Conservation (phyloP, 495 filamentous ascomycete species). For the Cercophora scortea region DNA sequence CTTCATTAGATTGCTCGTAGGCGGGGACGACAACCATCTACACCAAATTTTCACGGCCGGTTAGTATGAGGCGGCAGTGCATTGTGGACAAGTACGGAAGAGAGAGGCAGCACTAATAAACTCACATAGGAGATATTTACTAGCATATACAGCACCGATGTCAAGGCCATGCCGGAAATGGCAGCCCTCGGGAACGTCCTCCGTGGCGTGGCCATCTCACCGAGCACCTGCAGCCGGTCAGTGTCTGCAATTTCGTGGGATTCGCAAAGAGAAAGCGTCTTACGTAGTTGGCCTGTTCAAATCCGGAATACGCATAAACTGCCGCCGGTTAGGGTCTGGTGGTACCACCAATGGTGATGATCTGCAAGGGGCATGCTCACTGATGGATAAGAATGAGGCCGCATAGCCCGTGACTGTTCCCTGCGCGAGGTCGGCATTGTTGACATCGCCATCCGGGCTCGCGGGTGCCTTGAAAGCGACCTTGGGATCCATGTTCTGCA, state of each 20-base stretch:
- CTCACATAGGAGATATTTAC: constrained; percentile 35
- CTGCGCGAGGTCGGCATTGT: constrained; percentile 23
- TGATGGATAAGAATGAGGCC: constrained; percentile 23
- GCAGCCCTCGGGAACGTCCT: constrained; percentile 30
- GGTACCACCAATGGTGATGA: not conserved
- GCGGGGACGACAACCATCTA: constrained; percentile 19
- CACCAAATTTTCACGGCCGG: no score
- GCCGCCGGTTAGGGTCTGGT: not conserved
- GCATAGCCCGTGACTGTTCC: constrained; percentile 19
- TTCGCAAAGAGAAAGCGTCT: no score
- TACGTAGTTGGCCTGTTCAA: constrained; percentile 36
- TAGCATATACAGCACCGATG: constrained; percentile 31
- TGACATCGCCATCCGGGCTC: not conserved
- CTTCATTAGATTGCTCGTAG: constrained; percentile 4
- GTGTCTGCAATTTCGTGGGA: no score
- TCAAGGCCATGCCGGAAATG: constrained; percentile 20
- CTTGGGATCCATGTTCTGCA: not conserved
- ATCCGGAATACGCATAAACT: constrained; percentile 32
- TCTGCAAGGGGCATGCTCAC: not conserved
- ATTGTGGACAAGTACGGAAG: no score
- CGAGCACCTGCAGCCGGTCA: constrained; percentile 16
- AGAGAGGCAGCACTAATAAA: no score
- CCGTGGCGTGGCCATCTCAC: constrained; percentile 36
- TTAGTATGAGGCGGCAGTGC: no score
- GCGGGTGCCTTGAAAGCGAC: not conserved